Evolutionary conservation across 345 rosid species (phyloP).

Genomic region (Eucalyptus cloeziana): DNA sequence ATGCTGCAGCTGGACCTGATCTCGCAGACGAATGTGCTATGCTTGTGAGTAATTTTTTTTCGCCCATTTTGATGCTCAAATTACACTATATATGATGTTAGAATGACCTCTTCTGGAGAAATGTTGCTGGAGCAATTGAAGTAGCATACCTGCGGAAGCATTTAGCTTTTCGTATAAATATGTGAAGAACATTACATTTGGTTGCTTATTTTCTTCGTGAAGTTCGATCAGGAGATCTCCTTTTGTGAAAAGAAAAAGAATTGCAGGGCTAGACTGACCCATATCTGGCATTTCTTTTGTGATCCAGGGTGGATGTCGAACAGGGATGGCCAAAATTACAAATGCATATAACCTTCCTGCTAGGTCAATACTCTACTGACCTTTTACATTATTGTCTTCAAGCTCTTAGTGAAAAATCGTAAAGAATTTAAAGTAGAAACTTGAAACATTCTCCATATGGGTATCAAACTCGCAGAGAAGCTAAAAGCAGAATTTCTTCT

Average conservation of each 20-base stretch:
- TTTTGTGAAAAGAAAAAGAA: not conserved
- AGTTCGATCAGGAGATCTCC: not conserved
- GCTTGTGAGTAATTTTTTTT: conserved; percentile 30
- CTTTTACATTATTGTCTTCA: not conserved
- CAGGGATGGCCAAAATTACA: conserved; percentile 97
- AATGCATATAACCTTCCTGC: conserved; percentile 94
- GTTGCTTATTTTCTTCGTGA: not conserved
- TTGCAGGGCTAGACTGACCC: not conserved
- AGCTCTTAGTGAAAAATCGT: not conserved
- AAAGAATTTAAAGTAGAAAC: not conserved
- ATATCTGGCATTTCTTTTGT: not conserved
- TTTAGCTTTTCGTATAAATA: not conserved
- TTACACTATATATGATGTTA: not conserved
- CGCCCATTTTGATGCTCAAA: not conserved
- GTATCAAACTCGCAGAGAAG: not conserved
- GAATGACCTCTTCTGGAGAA: not conserved
- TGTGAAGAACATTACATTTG: not conserved
- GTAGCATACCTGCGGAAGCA: not conserved
- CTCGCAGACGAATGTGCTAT: conserved; percentile 92
- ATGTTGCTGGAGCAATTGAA: not conserved
- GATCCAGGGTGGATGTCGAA: conserved; percentile 90
- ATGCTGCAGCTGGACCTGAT: conserved; percentile 93
- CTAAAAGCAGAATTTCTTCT: not conserved
- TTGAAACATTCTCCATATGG: not conserved
- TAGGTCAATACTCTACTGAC: conserved; percentile 28